phyloP scores from a whole-genome alignment of 148 eudicot genomes.

The Vaccinium macrocarpon region DNA sequence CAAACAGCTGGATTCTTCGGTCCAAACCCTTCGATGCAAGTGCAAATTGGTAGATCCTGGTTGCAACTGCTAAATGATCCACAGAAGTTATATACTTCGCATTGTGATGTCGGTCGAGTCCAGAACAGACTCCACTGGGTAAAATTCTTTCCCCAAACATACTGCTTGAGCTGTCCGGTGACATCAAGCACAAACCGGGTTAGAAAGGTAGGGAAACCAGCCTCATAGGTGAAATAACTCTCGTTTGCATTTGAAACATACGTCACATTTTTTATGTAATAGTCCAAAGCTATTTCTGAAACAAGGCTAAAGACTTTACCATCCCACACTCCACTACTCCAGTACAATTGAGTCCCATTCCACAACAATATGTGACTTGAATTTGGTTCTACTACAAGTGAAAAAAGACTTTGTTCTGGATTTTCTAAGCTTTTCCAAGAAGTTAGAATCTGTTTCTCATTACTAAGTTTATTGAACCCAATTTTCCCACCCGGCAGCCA shows the following conservation, averaged over 20 bases:
- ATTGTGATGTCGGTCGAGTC: neutral
- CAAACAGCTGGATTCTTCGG: neutral
- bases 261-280: neutral
- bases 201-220: neutral
- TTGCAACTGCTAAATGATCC: neutral
- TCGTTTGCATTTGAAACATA: neutral
- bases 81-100: neutral
- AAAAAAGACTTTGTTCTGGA: neutral
- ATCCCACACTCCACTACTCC: neutral
- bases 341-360: neutral
- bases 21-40: neutral
- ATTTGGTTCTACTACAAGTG: neutral
- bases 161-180: neutral
- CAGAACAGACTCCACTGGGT: neutral
- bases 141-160: neutral
- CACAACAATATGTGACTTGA: neutral
- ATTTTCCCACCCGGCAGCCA: constrained; percentile 9
- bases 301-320: neutral
- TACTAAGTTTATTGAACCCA: neutral
- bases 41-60: neutral
- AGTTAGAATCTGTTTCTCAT: neutral
- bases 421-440: neutral
- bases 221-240: neutral
- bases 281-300: neutral
- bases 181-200: neutral